Conservation (phyloP, 768 basidiomycete species). For the Leucogyrophana mollusca region DNA sequence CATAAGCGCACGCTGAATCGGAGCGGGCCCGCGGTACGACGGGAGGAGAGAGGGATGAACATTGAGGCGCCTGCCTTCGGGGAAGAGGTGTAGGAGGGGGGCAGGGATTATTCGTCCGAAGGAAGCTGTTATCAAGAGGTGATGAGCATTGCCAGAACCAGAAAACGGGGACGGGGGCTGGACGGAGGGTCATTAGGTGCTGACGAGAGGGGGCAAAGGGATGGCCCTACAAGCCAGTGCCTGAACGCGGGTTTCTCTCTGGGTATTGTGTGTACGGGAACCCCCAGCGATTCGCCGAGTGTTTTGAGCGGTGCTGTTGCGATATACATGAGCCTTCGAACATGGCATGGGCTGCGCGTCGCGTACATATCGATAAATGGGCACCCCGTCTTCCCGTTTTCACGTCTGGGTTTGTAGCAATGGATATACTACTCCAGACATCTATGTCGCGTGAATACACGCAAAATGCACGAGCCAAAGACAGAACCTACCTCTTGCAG, state of each 20-base stretch:
- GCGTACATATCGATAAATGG: constrained; percentile 51
- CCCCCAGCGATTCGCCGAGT: constrained; percentile 48
- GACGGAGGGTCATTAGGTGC: constrained; percentile 26
- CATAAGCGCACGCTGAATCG: constrained; percentile 81
- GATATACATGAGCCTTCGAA: neutral
- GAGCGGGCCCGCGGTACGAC: constrained; percentile 85
- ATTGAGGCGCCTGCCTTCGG: constrained; percentile 62
- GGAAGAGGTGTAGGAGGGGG: constrained; percentile 61
- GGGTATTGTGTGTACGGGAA: constrained; percentile 66
- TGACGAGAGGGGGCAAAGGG: constrained; percentile 1
- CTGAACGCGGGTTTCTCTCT: constrained; percentile 56
- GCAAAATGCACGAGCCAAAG: constrained; percentile 5
- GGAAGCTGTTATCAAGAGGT: constrained; percentile 83
- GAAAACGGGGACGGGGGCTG: constrained; percentile 42
- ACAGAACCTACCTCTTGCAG: constrained; percentile 53
- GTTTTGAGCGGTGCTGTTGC: constrained; percentile 66
- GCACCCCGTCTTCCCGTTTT: constrained; percentile 62
- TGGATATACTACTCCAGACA: constrained; percentile 66
- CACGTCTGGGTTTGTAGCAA: constrained; percentile 74
- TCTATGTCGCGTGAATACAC: constrained; percentile 45
- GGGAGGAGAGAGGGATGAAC: constrained; percentile 90
- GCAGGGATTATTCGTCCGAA: constrained; percentile 84
- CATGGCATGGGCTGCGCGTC: neutral
- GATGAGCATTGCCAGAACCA: constrained; percentile 13
- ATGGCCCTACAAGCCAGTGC: constrained; percentile 55